A percentile compares a stretch with the other conserved stretches of the same genome.
Evolutionary conservation across 192 early-diverging fungal species (phyloP).

Genomic region (Rhizoclosmatium sp.): DNA sequence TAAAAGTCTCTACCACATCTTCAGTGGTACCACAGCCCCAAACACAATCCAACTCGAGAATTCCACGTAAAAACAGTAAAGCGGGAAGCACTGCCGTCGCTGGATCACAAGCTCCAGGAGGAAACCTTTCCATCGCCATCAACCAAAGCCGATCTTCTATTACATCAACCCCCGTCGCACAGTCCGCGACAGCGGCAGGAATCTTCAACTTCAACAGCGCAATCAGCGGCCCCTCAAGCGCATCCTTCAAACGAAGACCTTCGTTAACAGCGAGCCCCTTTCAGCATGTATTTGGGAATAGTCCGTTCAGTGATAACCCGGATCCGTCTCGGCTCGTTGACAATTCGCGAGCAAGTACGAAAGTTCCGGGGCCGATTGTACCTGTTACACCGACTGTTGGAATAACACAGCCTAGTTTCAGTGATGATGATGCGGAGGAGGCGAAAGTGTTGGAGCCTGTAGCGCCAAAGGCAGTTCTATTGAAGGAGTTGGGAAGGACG

Average conservation of each 20-base stretch:
- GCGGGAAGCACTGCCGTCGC: too few relatives aligned
- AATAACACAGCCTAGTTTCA: conserved; percentile 9
- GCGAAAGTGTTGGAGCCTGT: conserved; percentile 3
- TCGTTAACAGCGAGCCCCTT: neutral
- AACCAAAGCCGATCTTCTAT: neutral
- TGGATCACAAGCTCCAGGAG: too few relatives aligned
- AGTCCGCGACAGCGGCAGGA: conserved; percentile 9
- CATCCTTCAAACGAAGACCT: conserved; percentile 15
- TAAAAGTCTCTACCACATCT: too few relatives aligned
- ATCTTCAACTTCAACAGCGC: conserved; percentile 37
- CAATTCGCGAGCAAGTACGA: neutral
- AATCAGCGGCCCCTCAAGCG: neutral
- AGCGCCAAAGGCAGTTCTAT: neutral
- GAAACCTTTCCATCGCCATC: neutral
- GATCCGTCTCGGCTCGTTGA: conserved; percentile 1
- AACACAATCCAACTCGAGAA: too few relatives aligned
- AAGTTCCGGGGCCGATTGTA: neutral
- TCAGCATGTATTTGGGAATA: conserved; percentile 9
- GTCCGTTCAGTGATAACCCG: neutral
- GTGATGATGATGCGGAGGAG: conserved; percentile 16
- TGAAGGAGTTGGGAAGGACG: conserved; percentile 25
- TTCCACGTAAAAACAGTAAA: too few relatives aligned
- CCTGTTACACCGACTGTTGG: conserved; percentile 18
- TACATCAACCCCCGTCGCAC: neutral
- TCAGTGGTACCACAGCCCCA: too few relatives aligned